Conservation (phyloP, 768 basidiomycete genomes). For the Hericium coralloides region DNA sequence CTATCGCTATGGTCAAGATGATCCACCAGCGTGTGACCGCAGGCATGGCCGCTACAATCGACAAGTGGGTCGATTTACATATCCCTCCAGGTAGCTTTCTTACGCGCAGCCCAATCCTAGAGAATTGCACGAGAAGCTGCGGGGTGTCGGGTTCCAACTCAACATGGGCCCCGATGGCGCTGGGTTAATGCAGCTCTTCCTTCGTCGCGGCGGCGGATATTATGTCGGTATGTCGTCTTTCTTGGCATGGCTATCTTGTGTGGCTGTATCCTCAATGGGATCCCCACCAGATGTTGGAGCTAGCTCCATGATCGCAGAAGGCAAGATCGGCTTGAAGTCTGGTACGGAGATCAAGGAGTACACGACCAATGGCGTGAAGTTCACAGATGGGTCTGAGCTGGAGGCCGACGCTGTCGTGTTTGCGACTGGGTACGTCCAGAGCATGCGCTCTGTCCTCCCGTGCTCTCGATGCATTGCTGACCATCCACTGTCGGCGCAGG, state of each 20-base stretch:
- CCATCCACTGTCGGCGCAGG: not conserved
- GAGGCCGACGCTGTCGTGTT: conserved; percentile 20
- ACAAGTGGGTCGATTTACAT: not conserved
- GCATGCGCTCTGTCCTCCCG: no score
- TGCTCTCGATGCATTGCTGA: not conserved
- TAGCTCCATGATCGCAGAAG: conserved; percentile 35
- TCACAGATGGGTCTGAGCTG: conserved; percentile 17
- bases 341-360: conserved; percentile 22
- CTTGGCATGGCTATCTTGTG: not conserved
- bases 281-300: conserved; percentile 23
- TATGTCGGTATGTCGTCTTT: conserved; percentile 27
- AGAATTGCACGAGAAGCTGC: conserved; percentile 30
- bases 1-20: not conserved
- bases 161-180: conserved; percentile 30
- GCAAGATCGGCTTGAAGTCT: conserved; percentile 42
- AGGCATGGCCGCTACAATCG: not conserved
- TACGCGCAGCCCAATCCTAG: conserved; percentile 14
- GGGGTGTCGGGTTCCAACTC: conserved; percentile 27
- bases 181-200: conserved; percentile 55
- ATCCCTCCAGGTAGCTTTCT: not conserved
- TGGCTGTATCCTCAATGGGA: not conserved
- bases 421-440: conserved; percentile 16
- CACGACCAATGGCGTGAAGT: conserved; percentile 15
- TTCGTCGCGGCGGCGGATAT: conserved; percentile 59
- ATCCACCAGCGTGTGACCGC: not conserved